phyloP scores from a whole-genome alignment of 2,329 filamentous ascomycete species.

The Neopestalotiopsis sp. region DNA sequence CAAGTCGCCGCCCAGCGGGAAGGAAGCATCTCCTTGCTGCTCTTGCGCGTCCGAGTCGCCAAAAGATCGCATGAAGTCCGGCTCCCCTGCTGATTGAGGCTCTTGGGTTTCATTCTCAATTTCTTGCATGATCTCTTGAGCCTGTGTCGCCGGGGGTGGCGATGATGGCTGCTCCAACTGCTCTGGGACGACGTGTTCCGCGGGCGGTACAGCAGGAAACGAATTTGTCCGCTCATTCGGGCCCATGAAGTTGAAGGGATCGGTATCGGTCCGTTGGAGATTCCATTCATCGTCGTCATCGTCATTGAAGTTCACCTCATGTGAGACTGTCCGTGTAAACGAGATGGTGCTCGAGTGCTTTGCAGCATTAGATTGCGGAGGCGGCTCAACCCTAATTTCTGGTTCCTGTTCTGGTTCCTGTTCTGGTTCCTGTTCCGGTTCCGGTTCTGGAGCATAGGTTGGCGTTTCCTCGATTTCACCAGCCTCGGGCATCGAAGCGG shows the following conservation, averaged over 20 bases:
- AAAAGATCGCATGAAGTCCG: slow-evolving; percentile 38
- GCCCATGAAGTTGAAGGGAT: slow-evolving; percentile 66
- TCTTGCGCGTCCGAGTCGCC: slow-evolving; percentile 35
- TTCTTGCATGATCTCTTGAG: slow-evolving; percentile 58
- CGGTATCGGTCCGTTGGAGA: slow-evolving; percentile 54
- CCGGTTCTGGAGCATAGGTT: slow-evolving; percentile 19
- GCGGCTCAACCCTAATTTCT: slow-evolving; percentile 21
- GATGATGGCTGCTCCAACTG: slow-evolving; percentile 37
- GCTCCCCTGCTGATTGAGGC: slow-evolving; percentile 35
- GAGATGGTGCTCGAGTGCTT: slow-evolving; percentile 67
- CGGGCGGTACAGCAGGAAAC: slow-evolving; percentile 61
- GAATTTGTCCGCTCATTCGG: slow-evolving; percentile 65
- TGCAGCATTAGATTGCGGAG: slow-evolving; percentile 37
- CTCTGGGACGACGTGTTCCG: slow-evolving; percentile 31
- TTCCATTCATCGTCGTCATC: slow-evolving; percentile 65
- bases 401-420: slow-evolving; percentile 21
- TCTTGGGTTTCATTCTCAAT: slow-evolving; percentile 47
- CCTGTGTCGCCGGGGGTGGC: slow-evolving; percentile 54
- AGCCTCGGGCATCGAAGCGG: slow-evolving; percentile 14
- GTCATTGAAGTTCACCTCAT: slow-evolving; percentile 63
- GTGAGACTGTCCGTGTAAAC: slow-evolving; percentile 66
- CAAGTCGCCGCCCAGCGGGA: slow-evolving; percentile 49
- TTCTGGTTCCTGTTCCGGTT: slow-evolving; percentile 22
- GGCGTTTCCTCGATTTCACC: slow-evolving; percentile 17
- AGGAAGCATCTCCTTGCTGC: slow-evolving; percentile 27